Conservation (phyloP, 2,329 filamentous ascomycete genomes). For the Stachybotrys elegans region DNA sequence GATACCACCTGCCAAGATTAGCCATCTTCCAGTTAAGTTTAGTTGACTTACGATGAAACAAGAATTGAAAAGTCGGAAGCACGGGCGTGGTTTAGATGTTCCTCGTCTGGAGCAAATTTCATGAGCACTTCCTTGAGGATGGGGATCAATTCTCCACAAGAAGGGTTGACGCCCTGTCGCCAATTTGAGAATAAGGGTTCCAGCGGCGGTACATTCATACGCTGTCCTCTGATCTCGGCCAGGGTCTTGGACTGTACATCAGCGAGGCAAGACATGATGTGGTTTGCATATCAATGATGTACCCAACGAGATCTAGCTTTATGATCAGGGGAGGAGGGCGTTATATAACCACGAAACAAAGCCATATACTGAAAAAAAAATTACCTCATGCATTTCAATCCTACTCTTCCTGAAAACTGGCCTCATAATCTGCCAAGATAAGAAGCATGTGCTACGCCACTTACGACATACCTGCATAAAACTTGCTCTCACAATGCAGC, state of each 20-base stretch:
- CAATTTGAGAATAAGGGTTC: not conserved
- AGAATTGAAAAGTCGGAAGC: not conserved
- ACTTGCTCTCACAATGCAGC: no score
- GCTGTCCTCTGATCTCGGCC: not conserved
- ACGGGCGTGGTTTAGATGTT: not conserved
- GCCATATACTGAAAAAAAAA: no score
- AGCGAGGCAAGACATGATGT: conserved; percentile 3
- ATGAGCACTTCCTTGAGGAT: not conserved
- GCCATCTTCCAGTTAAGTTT: not conserved
- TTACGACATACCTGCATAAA: no score
- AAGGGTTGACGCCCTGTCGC: not conserved
- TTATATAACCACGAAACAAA: no score
- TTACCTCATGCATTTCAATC: no score
- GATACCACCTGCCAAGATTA: not conserved
- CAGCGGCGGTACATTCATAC: not conserved
- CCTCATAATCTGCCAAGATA: no score
- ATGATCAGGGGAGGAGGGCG: no score
- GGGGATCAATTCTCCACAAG: not conserved
- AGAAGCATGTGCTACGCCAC: no score
- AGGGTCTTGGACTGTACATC: not conserved
- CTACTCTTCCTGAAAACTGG: no score
- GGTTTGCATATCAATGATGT: no score
- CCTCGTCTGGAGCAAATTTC: not conserved
- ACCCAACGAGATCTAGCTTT: no score
- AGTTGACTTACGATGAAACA: not conserved